phyloP scores from a whole-genome alignment of 1,284 basidiomycete genomes.

The Anthracocystis panici-leucophaei region DNA sequence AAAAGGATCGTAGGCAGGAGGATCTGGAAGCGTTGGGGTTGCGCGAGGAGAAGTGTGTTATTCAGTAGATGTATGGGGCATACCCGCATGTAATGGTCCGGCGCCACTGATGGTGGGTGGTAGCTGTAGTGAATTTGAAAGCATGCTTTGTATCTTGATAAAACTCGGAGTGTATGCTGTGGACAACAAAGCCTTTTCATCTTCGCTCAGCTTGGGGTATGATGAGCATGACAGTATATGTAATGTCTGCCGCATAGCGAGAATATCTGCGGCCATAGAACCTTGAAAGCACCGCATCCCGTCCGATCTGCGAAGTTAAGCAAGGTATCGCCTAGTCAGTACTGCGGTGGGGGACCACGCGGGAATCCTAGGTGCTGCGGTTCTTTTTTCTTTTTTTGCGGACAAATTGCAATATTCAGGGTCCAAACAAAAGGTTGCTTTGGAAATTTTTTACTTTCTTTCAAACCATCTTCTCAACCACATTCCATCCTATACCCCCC shows the following conservation, averaged over 20 bases:
- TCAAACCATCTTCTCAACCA: neutral
- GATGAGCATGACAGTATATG: no score
- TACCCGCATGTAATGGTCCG: neutral
- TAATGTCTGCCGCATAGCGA: no score
- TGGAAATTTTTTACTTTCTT: neutral
- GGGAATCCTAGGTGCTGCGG: slow-evolving; percentile 85
- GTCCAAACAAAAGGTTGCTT: neutral
- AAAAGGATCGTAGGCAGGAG: slow-evolving; percentile 81
- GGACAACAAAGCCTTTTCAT: no score
- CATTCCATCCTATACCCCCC: neutral
- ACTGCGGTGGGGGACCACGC: slow-evolving; percentile 85
- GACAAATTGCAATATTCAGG: neutral
- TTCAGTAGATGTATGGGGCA: slow-evolving; percentile 10
- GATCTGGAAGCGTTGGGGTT: slow-evolving; percentile 78
- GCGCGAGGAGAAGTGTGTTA: slow-evolving; percentile 61
- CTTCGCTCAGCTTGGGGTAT: no score
- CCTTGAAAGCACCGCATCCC: slow-evolving; percentile 83
- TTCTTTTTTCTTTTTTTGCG: slow-evolving; percentile 70
- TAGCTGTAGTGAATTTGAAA: neutral
- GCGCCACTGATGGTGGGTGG: neutral
- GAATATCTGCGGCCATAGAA: slow-evolving; percentile 84
- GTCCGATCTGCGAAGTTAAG: slow-evolving; percentile 84
- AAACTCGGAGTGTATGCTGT: neutral
- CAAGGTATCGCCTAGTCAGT: slow-evolving; percentile 83
- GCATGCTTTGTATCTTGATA: neutral